Base-by-base conservation (phyloP, 805 yeast species). In the Saccharomycopsis selenospora region DNA sequence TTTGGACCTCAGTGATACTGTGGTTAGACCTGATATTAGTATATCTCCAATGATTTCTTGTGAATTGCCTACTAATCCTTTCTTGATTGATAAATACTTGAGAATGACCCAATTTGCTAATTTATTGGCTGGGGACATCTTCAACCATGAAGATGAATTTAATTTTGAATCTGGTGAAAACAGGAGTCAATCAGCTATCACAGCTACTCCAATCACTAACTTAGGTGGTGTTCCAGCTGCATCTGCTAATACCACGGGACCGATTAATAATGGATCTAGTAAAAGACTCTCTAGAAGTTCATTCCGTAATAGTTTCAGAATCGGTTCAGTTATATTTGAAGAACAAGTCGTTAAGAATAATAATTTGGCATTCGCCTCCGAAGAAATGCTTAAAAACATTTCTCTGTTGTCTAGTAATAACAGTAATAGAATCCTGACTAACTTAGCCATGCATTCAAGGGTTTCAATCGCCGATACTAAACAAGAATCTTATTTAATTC, bases 11-110 rank as follows among this genome's bases (percentile, higher is more conserved):
- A 73, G 80, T 49, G 75, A 76, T 53, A 74, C 72, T 36, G 71
- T 78, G 23, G 75, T 76, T 48, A 66, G 85, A 50, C 78, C 81
- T 23, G 80, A 77, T 54, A 56, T 66, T 29, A 75, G 76, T n/a
- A 69, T 78, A 33, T 69, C 81, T n/a, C 72, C 70, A 30, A 69
- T 69, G 4, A 63, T 73, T 0, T 61, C 78, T 33, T 75, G 66
- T 45, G 88, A 82, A 54, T 64, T 81, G 26, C 90, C 88, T 5
- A 75, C 81, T 0, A 79, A 77, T 40, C 89, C 89, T 0, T 82
- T 71, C 57, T 66, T 82, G 42, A 80, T 82, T 51, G 90, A 84
- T 57, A 82, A 79, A 57, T 77, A 75, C 59, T 62, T 79, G 45
- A 66, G 84, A 51, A 68, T 81, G 47, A 77, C 80, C 2, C 80